Evolutionary conservation across 1,139 yeast species (phyloP).

Genomic region (Taiozyma onychis): DNA sequence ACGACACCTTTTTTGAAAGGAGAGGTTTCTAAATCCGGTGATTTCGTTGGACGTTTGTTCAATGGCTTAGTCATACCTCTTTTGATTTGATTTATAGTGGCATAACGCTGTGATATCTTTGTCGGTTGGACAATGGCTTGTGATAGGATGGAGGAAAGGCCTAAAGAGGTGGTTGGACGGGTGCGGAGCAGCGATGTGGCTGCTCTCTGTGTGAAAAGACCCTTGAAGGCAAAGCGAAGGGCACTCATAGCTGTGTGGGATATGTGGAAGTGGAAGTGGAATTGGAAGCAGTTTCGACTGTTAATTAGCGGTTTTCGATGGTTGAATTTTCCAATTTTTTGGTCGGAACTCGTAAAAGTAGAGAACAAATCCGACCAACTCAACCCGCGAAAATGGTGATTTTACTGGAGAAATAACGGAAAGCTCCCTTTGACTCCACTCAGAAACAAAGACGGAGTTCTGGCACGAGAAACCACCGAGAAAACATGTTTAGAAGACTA

Average conservation of each 20-base stretch:
- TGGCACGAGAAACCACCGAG: too few relatives aligned
- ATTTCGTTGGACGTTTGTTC: slow-evolving; percentile 44
- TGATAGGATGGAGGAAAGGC: slow-evolving; percentile 15
- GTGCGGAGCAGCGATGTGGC: slow-evolving; percentile 5
- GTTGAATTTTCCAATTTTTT: too few relatives aligned
- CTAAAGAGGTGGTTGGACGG: slow-evolving; percentile 6
- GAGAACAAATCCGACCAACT: too few relatives aligned
- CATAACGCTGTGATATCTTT: slow-evolving; percentile 30
- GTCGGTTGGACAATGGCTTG: slow-evolving; percentile 9
- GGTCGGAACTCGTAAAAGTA: too few relatives aligned
- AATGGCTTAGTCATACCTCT: slow-evolving; percentile 58
- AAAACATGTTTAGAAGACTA: too few relatives aligned
- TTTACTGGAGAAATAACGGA: too few relatives aligned
- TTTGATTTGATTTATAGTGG: slow-evolving; percentile 69
- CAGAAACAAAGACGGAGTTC: too few relatives aligned
- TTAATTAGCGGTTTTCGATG: too few relatives aligned
- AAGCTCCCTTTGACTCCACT: too few relatives aligned
- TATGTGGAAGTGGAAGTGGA: too few relatives aligned
- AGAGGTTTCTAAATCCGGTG: slow-evolving; percentile 77
- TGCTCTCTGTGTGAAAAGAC: slow-evolving; percentile 13
- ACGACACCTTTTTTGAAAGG: slow-evolving; percentile 94
- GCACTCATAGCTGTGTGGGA: neutral
- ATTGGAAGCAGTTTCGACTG: too few relatives aligned
- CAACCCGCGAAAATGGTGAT: too few relatives aligned
- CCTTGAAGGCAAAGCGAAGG: neutral